These are phyloP conservation scores for Vitis hybrid DNA, from an alignment of 177 flowering plant genomes.

Conservation along the genomic window DNA sequence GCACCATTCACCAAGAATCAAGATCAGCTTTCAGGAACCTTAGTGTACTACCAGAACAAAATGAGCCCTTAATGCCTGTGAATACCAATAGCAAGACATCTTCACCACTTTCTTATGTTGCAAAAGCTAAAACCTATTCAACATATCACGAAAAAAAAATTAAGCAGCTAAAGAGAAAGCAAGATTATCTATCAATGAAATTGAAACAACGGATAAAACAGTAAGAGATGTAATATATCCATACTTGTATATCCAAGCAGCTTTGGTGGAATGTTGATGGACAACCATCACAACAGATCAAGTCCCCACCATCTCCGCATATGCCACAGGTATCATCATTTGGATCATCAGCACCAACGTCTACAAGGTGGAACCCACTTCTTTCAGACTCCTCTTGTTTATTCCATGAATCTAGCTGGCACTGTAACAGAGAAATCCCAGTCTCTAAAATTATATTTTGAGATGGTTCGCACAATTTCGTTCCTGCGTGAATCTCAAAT, in stretches of 20 bases:
- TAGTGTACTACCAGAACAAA: too few relatives aligned
- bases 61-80: too few relatives aligned
- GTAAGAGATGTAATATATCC: neutral
- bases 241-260: slow-evolving; percentile 51
- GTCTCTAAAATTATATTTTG: slow-evolving; percentile 44
- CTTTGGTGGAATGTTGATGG: slow-evolving; percentile 81
- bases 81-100: too few relatives aligned
- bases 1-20: too few relatives aligned
- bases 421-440: slow-evolving; percentile 61
- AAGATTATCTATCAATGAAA: neutral
- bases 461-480: slow-evolving; percentile 35
- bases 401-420: slow-evolving; percentile 69
- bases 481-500: slow-evolving; percentile 66
- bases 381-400: slow-evolving; percentile 48
- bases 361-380: slow-evolving; percentile 45
- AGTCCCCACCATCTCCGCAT: slow-evolving; percentile 85
- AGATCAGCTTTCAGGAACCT: too few relatives aligned
- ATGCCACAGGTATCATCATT: slow-evolving; percentile 83
- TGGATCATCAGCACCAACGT: slow-evolving; percentile 59
- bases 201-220: neutral
- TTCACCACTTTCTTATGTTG: too few relatives aligned
- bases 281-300: slow-evolving; percentile 84
- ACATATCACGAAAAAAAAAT: neutral
- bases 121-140: too few relatives aligned
- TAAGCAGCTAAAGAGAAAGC: neutral